Percentiles rank a stretch among this genome's conserved stretches.
phyloP scores from a whole-genome alignment of 2,329 filamentous ascomycete genomes.

The Microdochium paspali region DNA sequence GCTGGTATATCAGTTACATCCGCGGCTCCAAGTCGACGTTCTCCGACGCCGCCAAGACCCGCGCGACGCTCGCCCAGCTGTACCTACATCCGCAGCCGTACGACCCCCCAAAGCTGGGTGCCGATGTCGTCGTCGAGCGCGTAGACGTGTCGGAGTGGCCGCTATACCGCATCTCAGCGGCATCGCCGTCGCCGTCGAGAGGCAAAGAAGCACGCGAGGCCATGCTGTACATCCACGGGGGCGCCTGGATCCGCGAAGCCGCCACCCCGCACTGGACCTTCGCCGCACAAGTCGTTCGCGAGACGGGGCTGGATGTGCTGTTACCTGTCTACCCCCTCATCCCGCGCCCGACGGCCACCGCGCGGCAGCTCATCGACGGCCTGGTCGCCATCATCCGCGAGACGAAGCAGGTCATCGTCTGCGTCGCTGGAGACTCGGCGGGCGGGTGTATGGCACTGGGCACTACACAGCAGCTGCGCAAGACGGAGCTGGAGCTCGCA shows the following conservation, averaged over 20 bases:
- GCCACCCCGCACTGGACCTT: slow-evolving; percentile 2
- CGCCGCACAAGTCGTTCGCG: slow-evolving; percentile 1
- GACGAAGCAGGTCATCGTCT: slow-evolving; percentile 2
- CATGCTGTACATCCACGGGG: slow-evolving; percentile 6
- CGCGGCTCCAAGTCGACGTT: not conserved
- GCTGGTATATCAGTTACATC: not conserved
- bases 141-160: slow-evolving; percentile 5
- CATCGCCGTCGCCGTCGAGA: not conserved
- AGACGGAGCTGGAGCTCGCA: not conserved
- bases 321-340: slow-evolving; percentile 5
- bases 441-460: slow-evolving; percentile 2
- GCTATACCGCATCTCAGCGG: slow-evolving; percentile 3
- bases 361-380: slow-evolving; percentile 1
- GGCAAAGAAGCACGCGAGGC: not conserved
- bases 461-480: slow-evolving; percentile 1
- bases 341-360: slow-evolving; percentile 3
- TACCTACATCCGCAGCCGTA: not conserved
- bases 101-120: slow-evolving; percentile 1
- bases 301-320: slow-evolving; percentile 5
- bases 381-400: slow-evolving; percentile 1
- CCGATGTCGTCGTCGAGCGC: slow-evolving; percentile 1
- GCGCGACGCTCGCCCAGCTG: not conserved
- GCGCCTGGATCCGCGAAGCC: slow-evolving; percentile 4
- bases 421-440: slow-evolving; percentile 6
- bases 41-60: not conserved